A percentile compares a stretch with the other conserved stretches of the same genome.
phyloP scores from a whole-genome alignment of 2,329 filamentous ascomycete species.

The Fusarium begoniae region DNA sequence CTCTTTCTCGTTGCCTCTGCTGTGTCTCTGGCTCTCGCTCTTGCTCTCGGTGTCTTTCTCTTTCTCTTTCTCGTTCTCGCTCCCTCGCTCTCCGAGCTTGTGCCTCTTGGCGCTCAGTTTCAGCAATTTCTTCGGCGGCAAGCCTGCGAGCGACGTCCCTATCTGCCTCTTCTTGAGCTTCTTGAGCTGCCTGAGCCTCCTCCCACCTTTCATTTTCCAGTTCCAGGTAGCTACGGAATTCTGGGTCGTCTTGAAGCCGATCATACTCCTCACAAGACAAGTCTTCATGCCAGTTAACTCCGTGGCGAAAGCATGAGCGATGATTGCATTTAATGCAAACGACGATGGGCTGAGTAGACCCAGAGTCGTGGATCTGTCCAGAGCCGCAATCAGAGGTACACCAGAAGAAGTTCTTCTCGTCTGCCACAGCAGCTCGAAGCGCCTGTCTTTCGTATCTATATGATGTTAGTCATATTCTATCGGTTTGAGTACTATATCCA shows the following conservation, averaged over 20 bases:
- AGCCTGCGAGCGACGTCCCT: conserved; percentile 47
- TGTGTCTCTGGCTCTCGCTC: neutral
- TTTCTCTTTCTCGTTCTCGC: neutral
- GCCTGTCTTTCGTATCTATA: conserved; percentile 55
- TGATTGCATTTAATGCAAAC: conserved; percentile 52
- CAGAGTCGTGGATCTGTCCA: conserved; percentile 61
- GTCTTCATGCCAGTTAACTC: conserved; percentile 53
- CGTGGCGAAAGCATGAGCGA: conserved; percentile 55
- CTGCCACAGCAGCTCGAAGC: conserved; percentile 54
- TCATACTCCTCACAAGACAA: conserved; percentile 57
- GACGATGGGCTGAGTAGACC: conserved; percentile 52
- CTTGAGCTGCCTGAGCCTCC: conserved; percentile 57
- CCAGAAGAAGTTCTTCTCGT: conserved; percentile 59
- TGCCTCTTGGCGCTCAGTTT: neutral
- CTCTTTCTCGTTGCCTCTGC: neutral
- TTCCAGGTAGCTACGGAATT: conserved; percentile 51
- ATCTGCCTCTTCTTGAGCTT: conserved; percentile 59
- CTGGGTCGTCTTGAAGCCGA: conserved; percentile 48
- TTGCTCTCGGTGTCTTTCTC: neutral
- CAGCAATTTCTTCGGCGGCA: conserved; percentile 40
- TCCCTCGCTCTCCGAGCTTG: neutral
- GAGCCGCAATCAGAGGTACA: conserved; percentile 62
- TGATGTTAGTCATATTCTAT: neutral
- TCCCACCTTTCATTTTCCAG: conserved; percentile 46
- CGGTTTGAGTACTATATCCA: neutral